Base-by-base conservation (phyloP, 208 protist species). In the Acanthamoeba quina region DNA sequence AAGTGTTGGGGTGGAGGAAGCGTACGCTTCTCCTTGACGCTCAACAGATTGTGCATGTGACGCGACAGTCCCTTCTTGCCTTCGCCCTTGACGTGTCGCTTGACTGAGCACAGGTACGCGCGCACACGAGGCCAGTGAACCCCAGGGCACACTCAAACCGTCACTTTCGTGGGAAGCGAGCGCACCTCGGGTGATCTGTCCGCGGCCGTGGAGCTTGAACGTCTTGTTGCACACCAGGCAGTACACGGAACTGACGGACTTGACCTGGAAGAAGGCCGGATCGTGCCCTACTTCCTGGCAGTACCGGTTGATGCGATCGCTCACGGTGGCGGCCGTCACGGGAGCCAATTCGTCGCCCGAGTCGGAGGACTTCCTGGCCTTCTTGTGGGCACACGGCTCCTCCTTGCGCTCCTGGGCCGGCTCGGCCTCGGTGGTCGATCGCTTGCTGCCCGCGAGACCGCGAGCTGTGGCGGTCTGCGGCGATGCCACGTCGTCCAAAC, bases 211-310 rank as follows among this genome's bases (percentile, higher is more conserved):
- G 2, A 74, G 66, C 34, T 74, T 74, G 66, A 74, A 74, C n/a
- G 66, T 44, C 26, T 74, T 74, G 66, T 74, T 74, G 66, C 66
- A 74, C 29, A 74, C 66, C 13, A 74, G 29, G 34, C 66, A 74
- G 34, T 41, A 74, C 11, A 74, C 66, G 13, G 26, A 31, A 19
- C 26, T 74, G 66, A 44, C 66, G 21, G 66, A 74, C 66, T 41
- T 74, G 66, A 74, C 66, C 66, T 74, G 66, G 5, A 74, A 74
- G 66, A 74, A 74, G 10, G 66, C 66, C 66, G 66, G 66, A n/a
- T 74, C 66, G 34, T 74, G 66, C 26, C 66, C 66, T 0, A 74
- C 66, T 41, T 74, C 66, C 37, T 74, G 66, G 34, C 66, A 74
- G 66, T 74, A 74, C 10, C 29, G 5, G 9, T 15, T 41, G 26